Conservation (phyloP, 2,329 filamentous ascomycete genomes). For the Dactylellina parvicollis region DNA sequence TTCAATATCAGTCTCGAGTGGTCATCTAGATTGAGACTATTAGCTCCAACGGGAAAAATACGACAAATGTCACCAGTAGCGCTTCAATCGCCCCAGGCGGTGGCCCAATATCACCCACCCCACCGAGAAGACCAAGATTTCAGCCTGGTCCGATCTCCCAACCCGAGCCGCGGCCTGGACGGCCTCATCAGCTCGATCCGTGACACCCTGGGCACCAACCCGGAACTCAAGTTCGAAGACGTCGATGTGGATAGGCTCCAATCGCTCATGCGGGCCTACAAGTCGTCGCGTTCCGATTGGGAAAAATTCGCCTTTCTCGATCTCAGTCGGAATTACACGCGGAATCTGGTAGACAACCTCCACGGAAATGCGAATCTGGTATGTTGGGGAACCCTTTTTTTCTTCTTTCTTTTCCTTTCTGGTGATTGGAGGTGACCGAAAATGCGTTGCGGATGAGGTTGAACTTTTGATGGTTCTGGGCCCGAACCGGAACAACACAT, state of each 20-base stretch:
- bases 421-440: slow-evolving; percentile 37
- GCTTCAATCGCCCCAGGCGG: slow-evolving; percentile 36
- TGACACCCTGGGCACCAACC: slow-evolving; percentile 36
- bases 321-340: slow-evolving; percentile 68
- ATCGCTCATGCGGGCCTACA: slow-evolving; percentile 68
- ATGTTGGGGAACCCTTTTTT: slow-evolving; percentile 10
- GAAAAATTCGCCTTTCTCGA: slow-evolving; percentile 68
- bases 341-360: slow-evolving; percentile 72
- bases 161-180: slow-evolving; percentile 7
- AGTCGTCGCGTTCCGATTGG: slow-evolving; percentile 69
- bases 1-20: not conserved
- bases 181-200: slow-evolving; percentile 35
- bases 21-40: not conserved
- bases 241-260: slow-evolving; percentile 70
- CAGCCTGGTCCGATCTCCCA: slow-evolving; percentile 2
- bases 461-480: slow-evolving; percentile 8
- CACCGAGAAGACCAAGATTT: slow-evolving; percentile 30
- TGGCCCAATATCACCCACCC: slow-evolving; percentile 17
- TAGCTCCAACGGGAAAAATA: not conserved
- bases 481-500: slow-evolving; percentile 42
- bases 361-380: slow-evolving; percentile 74
- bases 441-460: slow-evolving; percentile 54
- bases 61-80: slow-evolving; percentile 41
- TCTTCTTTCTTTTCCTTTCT: slow-evolving; percentile 54
- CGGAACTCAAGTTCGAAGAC: slow-evolving; percentile 62